Percentiles rank a stretch among this genome's conserved stretches.
phyloP scores from a whole-genome alignment of 305 asterid species.

The Nicotiana rustica region DNA sequence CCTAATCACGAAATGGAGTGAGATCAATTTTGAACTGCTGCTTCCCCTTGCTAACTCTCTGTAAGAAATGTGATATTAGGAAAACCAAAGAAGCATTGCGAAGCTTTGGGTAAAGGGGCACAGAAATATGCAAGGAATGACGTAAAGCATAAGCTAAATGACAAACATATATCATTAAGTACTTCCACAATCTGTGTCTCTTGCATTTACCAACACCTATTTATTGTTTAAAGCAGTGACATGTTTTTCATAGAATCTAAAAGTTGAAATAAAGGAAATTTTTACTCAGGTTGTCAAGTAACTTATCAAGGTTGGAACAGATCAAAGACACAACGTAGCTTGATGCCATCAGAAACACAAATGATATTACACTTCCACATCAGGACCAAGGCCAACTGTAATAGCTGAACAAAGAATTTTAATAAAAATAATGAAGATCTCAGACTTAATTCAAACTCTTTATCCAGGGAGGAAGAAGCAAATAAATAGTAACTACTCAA shows the following conservation, averaged over 20 bases:
- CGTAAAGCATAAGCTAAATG: conserved; percentile 3
- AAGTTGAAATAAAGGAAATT: not conserved
- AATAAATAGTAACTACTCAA: not conserved
- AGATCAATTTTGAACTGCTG: conserved; percentile 74
- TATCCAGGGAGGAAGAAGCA: not conserved
- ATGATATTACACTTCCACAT: not conserved
- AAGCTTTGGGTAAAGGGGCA: not conserved
- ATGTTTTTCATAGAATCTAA: not conserved
- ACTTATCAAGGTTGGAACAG: not conserved
- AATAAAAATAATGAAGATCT: not conserved
- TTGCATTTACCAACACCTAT: not conserved
- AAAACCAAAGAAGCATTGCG: not conserved
- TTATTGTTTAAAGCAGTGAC: not conserved
- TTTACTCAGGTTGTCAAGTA: not conserved
- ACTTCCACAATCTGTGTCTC: not conserved
- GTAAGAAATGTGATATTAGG: conserved; percentile 36
- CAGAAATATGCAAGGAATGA: not conserved
- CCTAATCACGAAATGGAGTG: conserved; percentile 61
- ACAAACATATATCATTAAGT: not conserved
- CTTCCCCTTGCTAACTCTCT: conserved; percentile 91
- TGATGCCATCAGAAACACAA: not conserved
- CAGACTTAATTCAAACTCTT: not conserved
- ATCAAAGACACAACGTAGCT: not conserved
- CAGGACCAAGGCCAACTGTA: not conserved
- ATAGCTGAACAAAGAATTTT: not conserved